A percentile compares a stretch with the other conserved stretches of the same genome.
Conservation (phyloP, 805 yeast genomes). For the Saccharomycopsis microspora region DNA sequence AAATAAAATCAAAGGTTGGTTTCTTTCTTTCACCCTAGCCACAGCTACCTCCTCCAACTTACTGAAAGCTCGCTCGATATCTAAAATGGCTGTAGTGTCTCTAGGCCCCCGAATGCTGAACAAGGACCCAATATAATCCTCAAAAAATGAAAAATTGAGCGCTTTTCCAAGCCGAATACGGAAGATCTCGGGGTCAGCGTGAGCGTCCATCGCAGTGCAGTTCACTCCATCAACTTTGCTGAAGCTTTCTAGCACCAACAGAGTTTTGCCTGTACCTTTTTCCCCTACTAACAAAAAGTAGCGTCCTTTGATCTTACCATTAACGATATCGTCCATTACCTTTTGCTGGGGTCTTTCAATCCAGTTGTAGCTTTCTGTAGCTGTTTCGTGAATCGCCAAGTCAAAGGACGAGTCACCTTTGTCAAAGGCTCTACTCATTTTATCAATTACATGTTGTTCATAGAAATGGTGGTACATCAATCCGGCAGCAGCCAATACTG, state of each 20-base stretch:
- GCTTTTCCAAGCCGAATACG: conserved; percentile 70
- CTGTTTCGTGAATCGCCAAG: conserved; percentile 38
- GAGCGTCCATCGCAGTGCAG: conserved; percentile 70
- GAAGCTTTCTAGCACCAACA: conserved; percentile 62
- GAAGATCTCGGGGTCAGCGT: conserved; percentile 76
- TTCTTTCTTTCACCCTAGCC: conserved; percentile 28
- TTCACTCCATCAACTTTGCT: conserved; percentile 48
- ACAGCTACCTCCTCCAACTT: conserved; percentile 67
- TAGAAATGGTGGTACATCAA: conserved; percentile 56
- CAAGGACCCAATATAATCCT: conserved; percentile 74
- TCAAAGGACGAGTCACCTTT: conserved; percentile 56
- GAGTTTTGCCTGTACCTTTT: conserved; percentile 79
- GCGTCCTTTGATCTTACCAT: conserved; percentile 55
- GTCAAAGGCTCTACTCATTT: conserved; percentile 58
- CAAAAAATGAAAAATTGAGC: conserved; percentile 58
- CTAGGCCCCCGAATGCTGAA: conserved; percentile 78
- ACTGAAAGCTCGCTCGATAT: conserved; percentile 73
- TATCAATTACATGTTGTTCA: conserved; percentile 43
- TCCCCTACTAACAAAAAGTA: conserved; percentile 70
- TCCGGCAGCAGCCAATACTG: conserved; percentile 64
- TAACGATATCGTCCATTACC: conserved; percentile 49
- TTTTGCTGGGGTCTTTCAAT: conserved; percentile 60
- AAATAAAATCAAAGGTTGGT: conserved; percentile 52
- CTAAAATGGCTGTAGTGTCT: conserved; percentile 71
- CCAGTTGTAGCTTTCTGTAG: conserved; percentile 38